Evolutionary conservation across 345 rosid genomes (phyloP).

Genomic region (Physaria fendleri): DNA sequence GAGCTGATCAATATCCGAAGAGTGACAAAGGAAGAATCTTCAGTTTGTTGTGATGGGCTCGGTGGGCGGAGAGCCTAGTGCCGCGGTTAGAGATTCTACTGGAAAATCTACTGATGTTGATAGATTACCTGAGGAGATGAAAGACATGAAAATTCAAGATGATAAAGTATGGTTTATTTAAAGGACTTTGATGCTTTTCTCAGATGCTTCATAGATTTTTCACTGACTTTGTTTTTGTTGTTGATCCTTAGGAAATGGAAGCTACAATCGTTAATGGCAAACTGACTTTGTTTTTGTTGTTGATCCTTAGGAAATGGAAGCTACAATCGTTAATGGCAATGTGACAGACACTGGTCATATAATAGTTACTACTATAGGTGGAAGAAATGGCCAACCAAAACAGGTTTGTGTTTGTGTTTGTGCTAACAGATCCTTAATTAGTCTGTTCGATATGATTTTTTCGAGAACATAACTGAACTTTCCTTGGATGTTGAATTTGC

Average conservation of each 20-base stretch:
- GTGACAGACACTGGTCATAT: conserved; percentile 94
- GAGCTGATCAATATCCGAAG: conserved; percentile 6
- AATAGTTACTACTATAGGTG: conserved; percentile 94
- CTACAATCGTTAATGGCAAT: conserved; percentile 75
- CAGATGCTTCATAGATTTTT: not conserved
- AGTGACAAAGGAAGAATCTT: conserved; percentile 6
- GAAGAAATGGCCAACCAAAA: conserved; percentile 92
- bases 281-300: conserved; percentile 43
- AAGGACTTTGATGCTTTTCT: not conserved
- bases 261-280: conserved; percentile 81
- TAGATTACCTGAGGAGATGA: conserved; percentile 80
- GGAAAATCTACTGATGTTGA: conserved; percentile 55
- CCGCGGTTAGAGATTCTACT: conserved; percentile 49
- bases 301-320: conserved; percentile 78
- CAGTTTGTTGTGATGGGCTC: conserved; percentile 41
- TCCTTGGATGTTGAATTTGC: conserved; percentile 21
- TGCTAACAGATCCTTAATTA: not conserved
- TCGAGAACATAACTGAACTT: not conserved
- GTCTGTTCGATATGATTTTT: not conserved
- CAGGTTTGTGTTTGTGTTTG: conserved; percentile 41
- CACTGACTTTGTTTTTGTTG: not conserved
- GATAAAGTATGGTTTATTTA: conserved; percentile 44
- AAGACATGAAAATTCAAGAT: conserved; percentile 85
- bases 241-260: conserved; percentile 71
- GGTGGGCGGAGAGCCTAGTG: conserved; percentile 44